Base-by-base conservation (phyloP, 2,329 filamentous ascomycete genomes). In the Simplicillium aogashimaense region DNA sequence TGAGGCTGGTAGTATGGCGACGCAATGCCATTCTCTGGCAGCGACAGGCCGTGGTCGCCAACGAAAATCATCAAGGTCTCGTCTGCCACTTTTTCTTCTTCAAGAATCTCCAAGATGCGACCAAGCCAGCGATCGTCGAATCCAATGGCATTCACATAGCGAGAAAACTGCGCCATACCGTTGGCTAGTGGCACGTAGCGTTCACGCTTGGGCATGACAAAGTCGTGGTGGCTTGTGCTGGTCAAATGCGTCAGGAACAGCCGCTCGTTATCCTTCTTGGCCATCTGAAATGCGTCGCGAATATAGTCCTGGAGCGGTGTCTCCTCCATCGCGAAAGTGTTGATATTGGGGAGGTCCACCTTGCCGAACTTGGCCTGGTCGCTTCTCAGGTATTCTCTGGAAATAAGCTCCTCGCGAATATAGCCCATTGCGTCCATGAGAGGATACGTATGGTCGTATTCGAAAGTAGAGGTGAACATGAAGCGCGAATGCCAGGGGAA, bases 181-280 rank as follows among this genome's bases (percentile, higher is more conserved):
- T 50, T 51, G 2, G 46, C 47, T 36, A 60, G 35, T 3, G 53
- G 50, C 0, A 54, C 50, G n/a, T 58, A 58, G 3, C 43, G 43
- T 18, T 59, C 56, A 0, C 48, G 47, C 5, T 40, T 42, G 0
- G 58, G 58, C 32, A 60, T 45, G 1, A 49, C 50, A 33, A 56
- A 61, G 6, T 54, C 50, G 29, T 61, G 58, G 40, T 62, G 58
- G 3, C 51, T 58, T 2, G 58, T 61, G 45, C 58, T 61, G 3
- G 59, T 62, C 6, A 62, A 39, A 41, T 62, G 59, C 2, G 57
- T 56, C 5, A 61, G 40, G 29, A 61, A 62, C 1, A 61, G 49
- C 9, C 58, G 51, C 32, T 59, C 51, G 10, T 60, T 50, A 0
- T 50, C 52, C 29, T 53, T 48, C 28, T 46, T 50, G 11, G 58